A percentile compares a stretch with the other conserved stretches of the same genome.
phyloP scores from a whole-genome alignment of 345 rosid genomes.

The Lepidium aucheri region DNA sequence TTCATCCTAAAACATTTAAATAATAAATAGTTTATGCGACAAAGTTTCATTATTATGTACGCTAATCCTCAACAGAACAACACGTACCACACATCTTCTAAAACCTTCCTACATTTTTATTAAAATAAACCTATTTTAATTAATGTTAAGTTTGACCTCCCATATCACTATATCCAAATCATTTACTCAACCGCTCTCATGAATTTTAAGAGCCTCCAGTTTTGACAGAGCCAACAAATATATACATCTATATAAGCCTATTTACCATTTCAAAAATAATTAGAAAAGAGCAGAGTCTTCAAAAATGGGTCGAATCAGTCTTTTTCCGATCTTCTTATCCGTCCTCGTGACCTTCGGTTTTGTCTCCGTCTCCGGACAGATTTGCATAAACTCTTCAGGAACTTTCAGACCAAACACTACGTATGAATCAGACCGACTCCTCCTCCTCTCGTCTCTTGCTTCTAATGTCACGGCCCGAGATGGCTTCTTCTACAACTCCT shows the following conservation, averaged over 20 bases:
- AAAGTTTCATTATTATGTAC: too few relatives aligned
- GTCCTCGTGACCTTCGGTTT: not conserved
- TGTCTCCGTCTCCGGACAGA: not conserved
- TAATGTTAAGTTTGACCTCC: too few relatives aligned
- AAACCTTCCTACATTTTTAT: too few relatives aligned
- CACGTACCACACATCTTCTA: too few relatives aligned
- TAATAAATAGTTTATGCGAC: too few relatives aligned
- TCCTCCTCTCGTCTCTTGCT: slow-evolving; percentile 16
- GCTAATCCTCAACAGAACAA: too few relatives aligned
- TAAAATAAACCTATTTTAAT: too few relatives aligned
- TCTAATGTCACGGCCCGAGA: slow-evolving; percentile 8
- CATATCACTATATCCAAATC: too few relatives aligned
- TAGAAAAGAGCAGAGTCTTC: too few relatives aligned
- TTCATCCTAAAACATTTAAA: too few relatives aligned
- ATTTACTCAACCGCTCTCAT: not conserved
- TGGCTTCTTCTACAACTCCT: not conserved
- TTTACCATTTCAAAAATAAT: too few relatives aligned
- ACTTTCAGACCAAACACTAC: slow-evolving; percentile 3
- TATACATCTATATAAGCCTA: too few relatives aligned
- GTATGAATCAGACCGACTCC: slow-evolving; percentile 4
- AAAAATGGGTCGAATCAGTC: not conserved
- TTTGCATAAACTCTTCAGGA: not conserved
- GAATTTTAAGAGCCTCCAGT: not conserved
- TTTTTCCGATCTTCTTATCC: not conserved
- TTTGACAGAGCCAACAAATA: not conserved